Base-by-base conservation (phyloP, 169 alveolate species). In the Eimeria zaria region DNA sequence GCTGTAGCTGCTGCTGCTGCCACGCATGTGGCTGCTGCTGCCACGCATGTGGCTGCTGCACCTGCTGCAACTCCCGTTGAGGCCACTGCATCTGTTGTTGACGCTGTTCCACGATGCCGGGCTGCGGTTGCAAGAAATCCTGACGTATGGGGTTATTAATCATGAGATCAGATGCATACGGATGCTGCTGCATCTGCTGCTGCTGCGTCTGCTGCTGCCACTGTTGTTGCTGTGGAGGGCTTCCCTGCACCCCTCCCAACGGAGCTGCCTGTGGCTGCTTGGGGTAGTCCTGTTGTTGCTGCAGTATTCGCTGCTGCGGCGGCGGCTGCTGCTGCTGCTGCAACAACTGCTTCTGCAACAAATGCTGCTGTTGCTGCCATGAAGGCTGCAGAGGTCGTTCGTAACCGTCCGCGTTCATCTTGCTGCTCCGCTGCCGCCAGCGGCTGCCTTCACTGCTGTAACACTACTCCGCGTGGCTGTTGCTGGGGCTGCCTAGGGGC, bases 21-120 rank as follows among this genome's bases (percentile, higher is more conserved):
- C n/a, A n/a, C n/a, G n/a, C n/a, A n/a, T 78, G 89, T 36, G 8
- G 53, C 67, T 44, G 36, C 41, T 41, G 53, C 89, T 78, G 89
- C 67, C 53, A 48, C 55, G 30, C 27, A 6, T 53, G 91, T 46
- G 14, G 74, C 46, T 36, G 91, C 48, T 48, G 64, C 69, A 20
- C 36, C 91, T 76, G 87, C 62, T 76, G 87, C 87, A 30, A 33
- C 87, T 76, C 64, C 74, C 51, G 51, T 51, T 83, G 91, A 46
- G n/a, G 91, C 73, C 53, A 55, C 73, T 53, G 74, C 91, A 39
- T 36, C 91, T 83, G 91, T 48, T 48, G 71, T 74, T 83, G 91
- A 36, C 36, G 73, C 51, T 46, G 91, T 48, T 48, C 53, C 39
- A 36, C 11, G 74, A 22, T 33, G 11, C 48, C 64, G 7, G 53